A percentile compares a stretch with the other conserved stretches of the same genome.
Evolutionary conservation across 371 early-diverging fungal species (phyloP).

Genomic region (Rhizopus microsporus): DNA sequence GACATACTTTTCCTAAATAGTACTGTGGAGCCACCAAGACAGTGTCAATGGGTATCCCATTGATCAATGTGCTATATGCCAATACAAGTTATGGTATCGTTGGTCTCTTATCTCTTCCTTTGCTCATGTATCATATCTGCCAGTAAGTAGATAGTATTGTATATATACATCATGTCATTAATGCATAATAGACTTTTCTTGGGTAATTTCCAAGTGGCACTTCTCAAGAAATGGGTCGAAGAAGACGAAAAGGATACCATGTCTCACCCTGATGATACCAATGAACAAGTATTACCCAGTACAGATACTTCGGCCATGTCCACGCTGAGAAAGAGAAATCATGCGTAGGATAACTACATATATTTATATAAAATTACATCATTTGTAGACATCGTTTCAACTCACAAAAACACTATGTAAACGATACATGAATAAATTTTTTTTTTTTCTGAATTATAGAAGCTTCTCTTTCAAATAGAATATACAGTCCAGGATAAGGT

Average conservation of each 20-base stretch:
- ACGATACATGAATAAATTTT: no score
- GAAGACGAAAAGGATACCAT: conserved; percentile 39
- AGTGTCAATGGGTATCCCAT: conserved; percentile 74
- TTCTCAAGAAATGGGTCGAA: conserved; percentile 61
- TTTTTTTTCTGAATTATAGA: no score
- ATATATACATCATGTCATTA: neutral
- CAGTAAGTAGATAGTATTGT: conserved; percentile 50
- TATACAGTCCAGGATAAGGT: no score
- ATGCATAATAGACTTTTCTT: conserved; percentile 46
- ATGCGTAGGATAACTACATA: neutral
- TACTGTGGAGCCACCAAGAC: conserved; percentile 79
- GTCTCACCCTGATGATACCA: conserved; percentile 4
- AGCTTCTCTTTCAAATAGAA: no score
- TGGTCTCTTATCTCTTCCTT: conserved; percentile 65
- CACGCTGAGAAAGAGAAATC: neutral
- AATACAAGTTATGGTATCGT: conserved; percentile 45
- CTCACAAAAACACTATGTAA: no score
- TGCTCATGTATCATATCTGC: conserved; percentile 72
- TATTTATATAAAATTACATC: no score
- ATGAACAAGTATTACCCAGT: neutral
- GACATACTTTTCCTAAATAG: conserved; percentile 10
- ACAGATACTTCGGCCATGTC: neutral
- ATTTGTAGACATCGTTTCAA: no score
- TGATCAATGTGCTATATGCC: conserved; percentile 73
- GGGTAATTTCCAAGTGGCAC: conserved; percentile 62